Conservation (phyloP, 306 rosid genomes). For the Leucaena leucocephala region DNA sequence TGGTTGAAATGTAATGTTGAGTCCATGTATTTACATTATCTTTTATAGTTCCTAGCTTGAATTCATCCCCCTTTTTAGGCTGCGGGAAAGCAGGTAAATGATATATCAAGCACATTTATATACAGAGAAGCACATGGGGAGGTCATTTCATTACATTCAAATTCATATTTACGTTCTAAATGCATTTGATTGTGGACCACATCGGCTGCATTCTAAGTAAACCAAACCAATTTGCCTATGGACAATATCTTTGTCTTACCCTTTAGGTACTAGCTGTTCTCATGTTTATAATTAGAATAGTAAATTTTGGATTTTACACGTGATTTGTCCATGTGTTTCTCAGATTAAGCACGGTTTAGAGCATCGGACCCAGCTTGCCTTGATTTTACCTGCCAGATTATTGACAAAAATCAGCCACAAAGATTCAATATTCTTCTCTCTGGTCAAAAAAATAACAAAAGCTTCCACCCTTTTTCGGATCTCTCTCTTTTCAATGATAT, state of each 20-base stretch:
- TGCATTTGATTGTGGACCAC: slow-evolving; percentile 21
- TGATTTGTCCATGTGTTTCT: slow-evolving; percentile 44
- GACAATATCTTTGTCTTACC: not conserved
- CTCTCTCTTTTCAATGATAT: slow-evolving; percentile 34
- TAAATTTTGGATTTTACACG: no score
- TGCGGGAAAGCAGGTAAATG: slow-evolving; percentile 1
- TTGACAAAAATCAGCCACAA: not conserved
- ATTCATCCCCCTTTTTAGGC: not conserved
- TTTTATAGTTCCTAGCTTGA: not conserved
- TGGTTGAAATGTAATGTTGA: no score
- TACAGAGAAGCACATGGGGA: slow-evolving; percentile 14
- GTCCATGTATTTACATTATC: no score
- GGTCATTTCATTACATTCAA: slow-evolving; percentile 9
- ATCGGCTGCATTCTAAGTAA: slow-evolving; percentile 23
- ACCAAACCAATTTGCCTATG: not conserved
- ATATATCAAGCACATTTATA: not conserved
- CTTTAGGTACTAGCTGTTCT: slow-evolving; percentile 25
- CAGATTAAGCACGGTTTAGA: slow-evolving; percentile 31
- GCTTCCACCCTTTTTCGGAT: slow-evolving; percentile 33
- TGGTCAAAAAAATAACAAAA: slow-evolving; percentile 49
- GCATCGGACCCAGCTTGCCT: slow-evolving; percentile 26
- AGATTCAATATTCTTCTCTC: slow-evolving; percentile 30
- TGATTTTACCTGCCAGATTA: slow-evolving; percentile 22
- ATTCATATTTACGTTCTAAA: slow-evolving; percentile 33
- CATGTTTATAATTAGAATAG: no score